These are phyloP conservation scores for Scutellaria barbata DNA, from an alignment of 257 asterid genomes.

Conservation along the genomic window DNA sequence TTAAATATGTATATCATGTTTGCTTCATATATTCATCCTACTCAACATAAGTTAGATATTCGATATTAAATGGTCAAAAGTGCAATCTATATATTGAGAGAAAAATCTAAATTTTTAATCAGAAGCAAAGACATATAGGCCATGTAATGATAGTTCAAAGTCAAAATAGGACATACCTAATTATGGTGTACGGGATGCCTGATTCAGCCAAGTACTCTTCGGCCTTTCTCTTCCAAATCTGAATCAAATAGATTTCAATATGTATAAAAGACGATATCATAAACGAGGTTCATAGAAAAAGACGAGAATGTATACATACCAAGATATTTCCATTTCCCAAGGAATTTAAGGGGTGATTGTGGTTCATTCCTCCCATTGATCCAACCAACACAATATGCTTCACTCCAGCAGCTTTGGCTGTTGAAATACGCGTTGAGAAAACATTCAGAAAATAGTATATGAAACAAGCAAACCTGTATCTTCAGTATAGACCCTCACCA, in stretches of 20 bases:
- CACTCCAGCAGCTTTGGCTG: conserved; percentile 98
- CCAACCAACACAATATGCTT: conserved; percentile 93
- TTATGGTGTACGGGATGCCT: conserved; percentile 89
- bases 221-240: conserved; percentile 96
- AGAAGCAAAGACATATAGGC: neutral
- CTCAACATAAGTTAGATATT: neutral
- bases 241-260: conserved; percentile 20
- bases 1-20: neutral
- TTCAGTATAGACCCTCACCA: conserved; percentile 49
- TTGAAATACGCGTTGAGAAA: conserved; percentile 28
- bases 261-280: no score
- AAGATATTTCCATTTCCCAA: conserved; percentile 90
- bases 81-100: neutral
- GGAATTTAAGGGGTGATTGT: conserved; percentile 76
- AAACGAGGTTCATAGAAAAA: neutral
- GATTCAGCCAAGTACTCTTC: conserved; percentile 92
- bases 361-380: conserved; percentile 95
- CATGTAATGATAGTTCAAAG: neutral
- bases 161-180: conserved; percentile 55
- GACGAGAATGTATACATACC: conserved; percentile 49
- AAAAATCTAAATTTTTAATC: neutral
- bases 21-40: conserved; percentile 10
- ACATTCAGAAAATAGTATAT: neutral
- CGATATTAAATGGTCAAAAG: neutral
- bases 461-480: conserved; percentile 17